Base-by-base conservation (phyloP, 345 rosid genomes). In the Noccaea caerulescens region DNA sequence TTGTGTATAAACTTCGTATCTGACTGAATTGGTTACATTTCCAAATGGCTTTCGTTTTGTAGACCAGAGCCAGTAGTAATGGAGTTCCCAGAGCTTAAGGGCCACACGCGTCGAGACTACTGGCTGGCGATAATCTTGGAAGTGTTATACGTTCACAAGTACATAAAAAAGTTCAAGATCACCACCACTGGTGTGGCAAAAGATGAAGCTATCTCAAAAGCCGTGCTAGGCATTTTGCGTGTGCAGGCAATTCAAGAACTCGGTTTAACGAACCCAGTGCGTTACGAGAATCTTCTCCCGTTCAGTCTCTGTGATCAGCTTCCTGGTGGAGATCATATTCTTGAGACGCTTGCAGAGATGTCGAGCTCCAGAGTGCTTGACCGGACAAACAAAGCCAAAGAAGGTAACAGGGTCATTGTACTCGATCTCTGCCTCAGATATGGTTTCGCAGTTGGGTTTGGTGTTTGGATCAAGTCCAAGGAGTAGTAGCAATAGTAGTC, bases 11-110 rank as follows among this genome's bases (percentile, higher is more conserved):
- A 8, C 5, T 13, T 71, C 12, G 52, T 38, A 10, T 8, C 46
- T 52, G 16, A 1, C 54, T 52, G 45, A 43, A 7, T 51, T 2
- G 14, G 25, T 51, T 49, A 13, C 63, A 33, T 43, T 4, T 14
- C 32, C 34, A 12, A 11, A 30, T 52, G 30, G 9, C 46, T 12
- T 55, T 71, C 36, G 68, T 62, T 72, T 53, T 85, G 77, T 76
- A 93, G 98, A 78, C 89, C 91, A 75, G 97, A 93, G 76, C 97
- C 97, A 58, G 92, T 85, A 67, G 79, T 89, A 46, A 71, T 91
- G 23, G 99, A 94, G 84, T 89, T 94, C 75, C 97, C 96, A 0
- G 93, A 94, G 81, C 95, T 94, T 36, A 94, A 91, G 79, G 99
- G 96, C 47, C 96, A 89, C 80, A 75, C 85, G 2, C 88, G 97